Percentiles rank a stretch among this genome's conserved stretches.
These are phyloP conservation scores for Allantophomopsis lycopodina DNA, from an alignment of 2,329 filamentous ascomycete species.

Conservation along the genomic window DNA sequence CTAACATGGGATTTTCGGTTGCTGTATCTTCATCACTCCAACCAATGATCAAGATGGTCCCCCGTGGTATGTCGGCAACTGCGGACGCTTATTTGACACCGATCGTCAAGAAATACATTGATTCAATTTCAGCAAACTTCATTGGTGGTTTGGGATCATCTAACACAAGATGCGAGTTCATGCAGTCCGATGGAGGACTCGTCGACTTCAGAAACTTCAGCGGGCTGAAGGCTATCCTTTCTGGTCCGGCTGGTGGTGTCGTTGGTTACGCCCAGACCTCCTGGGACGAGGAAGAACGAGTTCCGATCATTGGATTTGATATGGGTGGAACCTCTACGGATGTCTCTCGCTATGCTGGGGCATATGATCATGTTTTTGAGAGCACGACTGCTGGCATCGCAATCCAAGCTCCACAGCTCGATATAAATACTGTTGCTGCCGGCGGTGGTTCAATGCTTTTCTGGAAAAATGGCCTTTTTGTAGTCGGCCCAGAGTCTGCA, in stretches of 20 bases:
- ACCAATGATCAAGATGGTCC: slow-evolving; percentile 66
- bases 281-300: slow-evolving; percentile 71
- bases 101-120: slow-evolving; percentile 56
- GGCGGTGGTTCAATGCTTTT: slow-evolving; percentile 77
- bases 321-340: slow-evolving; percentile 94
- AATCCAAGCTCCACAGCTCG: slow-evolving; percentile 81
- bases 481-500: slow-evolving; percentile 81
- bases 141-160: slow-evolving; percentile 65
- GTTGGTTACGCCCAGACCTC: slow-evolving; percentile 91
- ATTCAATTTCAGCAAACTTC: slow-evolving; percentile 69
- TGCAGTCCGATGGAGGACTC: slow-evolving; percentile 58
- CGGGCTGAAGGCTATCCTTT: slow-evolving; percentile 73
- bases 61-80: slow-evolving; percentile 54
- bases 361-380: slow-evolving; percentile 89
- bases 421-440: slow-evolving; percentile 91
- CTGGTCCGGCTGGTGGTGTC: slow-evolving; percentile 83
- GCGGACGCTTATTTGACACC: slow-evolving; percentile 65
- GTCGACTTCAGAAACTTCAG: slow-evolving; percentile 72
- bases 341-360: slow-evolving; percentile 73
- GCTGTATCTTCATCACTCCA: slow-evolving; percentile 69
- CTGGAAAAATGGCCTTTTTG: slow-evolving; percentile 80
- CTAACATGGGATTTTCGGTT: slow-evolving; percentile 68
- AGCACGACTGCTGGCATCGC: slow-evolving; percentile 90
- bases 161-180: slow-evolving; percentile 81
- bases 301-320: slow-evolving; percentile 85